Evolutionary conservation across 768 basidiomycete species (phyloP).

Genomic region (Tephrocybe rancida): DNA sequence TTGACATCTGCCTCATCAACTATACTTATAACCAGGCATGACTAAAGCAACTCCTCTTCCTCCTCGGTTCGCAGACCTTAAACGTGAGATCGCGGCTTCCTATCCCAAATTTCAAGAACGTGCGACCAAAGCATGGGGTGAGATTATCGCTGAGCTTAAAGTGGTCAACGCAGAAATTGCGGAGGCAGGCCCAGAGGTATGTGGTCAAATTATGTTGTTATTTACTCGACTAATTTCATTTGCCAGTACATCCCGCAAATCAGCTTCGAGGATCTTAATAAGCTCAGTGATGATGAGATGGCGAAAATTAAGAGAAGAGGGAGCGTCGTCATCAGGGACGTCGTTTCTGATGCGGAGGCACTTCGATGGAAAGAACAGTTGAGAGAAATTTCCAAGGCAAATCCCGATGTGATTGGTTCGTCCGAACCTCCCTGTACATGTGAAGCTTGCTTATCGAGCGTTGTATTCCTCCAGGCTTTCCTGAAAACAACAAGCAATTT

Average conservation of each 20-base stretch:
- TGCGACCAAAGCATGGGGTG: conserved; percentile 57
- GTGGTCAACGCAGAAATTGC: conserved; percentile 45
- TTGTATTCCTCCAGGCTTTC: conserved; percentile 42
- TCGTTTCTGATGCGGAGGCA: conserved; percentile 61
- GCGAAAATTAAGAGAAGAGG: conserved; percentile 56
- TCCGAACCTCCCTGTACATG: no score
- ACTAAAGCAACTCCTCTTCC: conserved; percentile 28
- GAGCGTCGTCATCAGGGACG: conserved; percentile 60
- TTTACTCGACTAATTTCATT: no score
- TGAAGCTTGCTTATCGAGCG: no score
- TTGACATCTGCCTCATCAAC: no score
- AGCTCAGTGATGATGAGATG: conserved; percentile 45
- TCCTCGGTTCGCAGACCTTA: conserved; percentile 58
- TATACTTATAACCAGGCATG: conserved; percentile 3
- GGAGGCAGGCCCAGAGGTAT: conserved; percentile 49
- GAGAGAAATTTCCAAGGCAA: conserved; percentile 55
- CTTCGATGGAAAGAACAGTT: conserved; percentile 58
- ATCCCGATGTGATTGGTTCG: conserved; percentile 58
- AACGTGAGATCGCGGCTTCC: conserved; percentile 53
- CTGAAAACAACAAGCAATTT: conserved; percentile 67
- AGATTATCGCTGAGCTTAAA: conserved; percentile 55
- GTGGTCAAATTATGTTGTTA: neutral
- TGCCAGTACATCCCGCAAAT: conserved; percentile 68
- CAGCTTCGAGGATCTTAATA: conserved; percentile 53
- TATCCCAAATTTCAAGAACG: conserved; percentile 54